Evolutionary conservation across 257 asterid species (phyloP), one percentile per base, ranked within the genome.

Genomic region (Fraxinus pennsylvanica): DNA sequence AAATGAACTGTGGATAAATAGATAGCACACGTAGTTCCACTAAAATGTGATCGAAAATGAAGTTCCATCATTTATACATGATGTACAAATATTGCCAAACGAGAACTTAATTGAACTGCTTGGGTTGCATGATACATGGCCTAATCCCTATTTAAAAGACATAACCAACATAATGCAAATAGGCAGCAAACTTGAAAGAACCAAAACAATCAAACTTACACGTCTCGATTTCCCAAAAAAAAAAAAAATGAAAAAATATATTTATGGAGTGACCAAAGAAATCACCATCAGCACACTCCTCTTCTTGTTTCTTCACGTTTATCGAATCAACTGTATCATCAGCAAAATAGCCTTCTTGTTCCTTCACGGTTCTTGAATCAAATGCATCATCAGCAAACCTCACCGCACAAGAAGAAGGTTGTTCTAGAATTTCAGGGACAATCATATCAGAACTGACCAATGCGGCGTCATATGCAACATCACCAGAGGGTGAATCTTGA

Each of bases 121-220:
- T 41, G 50, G 15, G 12, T 41, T 10, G 50, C 14, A 10, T 41
- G 47, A 41, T 10, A 41, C 57, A 68, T 12, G 6, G 59, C 59
- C 57, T 25, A 35, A 39, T 21, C 79, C 39, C 45, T 10, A 43
- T 66, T 67, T 43, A 76, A 27, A 76, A 17, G 21, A 30, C 80
- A 43, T 21, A 41, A 52, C 74, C 75, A 52, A 52, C 75, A 68
- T 36, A 30, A 6, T 63, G 69, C 69, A 63, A 63, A 25, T 9
- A 10, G 69, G 69, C 33, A 54, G 6, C 9, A 63, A 9, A 63
- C 19, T 63, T 10, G 19, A 22, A 63, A 12, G 33, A 63, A 63
- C 69, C 69, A 63, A 1, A 12, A 17, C 69, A 63, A 25, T 63
- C 69, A 63, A 25, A 25, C 33, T 25, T 63, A 61, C 65, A n/a